These are phyloP conservation scores for Mycena amicta DNA, from an alignment of 768 basidiomycete species.

Conservation along the genomic window DNA sequence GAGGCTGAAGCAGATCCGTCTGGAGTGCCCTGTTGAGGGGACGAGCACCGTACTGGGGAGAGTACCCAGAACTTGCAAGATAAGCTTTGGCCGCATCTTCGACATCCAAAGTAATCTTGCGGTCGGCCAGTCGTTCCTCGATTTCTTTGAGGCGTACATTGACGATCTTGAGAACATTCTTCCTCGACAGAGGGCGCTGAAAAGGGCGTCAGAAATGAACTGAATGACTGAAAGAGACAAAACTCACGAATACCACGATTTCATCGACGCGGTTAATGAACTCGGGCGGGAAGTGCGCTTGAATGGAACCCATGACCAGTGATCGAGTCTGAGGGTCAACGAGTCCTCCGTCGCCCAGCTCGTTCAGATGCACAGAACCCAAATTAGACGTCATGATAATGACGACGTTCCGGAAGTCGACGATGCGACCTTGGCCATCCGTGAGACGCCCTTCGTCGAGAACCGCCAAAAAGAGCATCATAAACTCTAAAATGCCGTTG, in stretches of 20 bases:
- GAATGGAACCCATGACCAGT: conserved; percentile 79
- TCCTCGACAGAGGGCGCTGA: conserved; percentile 77
- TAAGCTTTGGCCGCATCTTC: conserved; percentile 78
- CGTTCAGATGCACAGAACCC: conserved; percentile 75
- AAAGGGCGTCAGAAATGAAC: conserved; percentile 11
- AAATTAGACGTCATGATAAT: conserved; percentile 71
- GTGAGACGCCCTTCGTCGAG: conserved; percentile 92
- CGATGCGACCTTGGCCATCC: conserved; percentile 88
- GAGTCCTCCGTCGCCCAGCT: conserved; percentile 68
- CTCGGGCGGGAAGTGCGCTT: conserved; percentile 88
- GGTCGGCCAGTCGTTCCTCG: conserved; percentile 73
- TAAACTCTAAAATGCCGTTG: conserved; percentile 37
- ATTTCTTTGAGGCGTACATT: conserved; percentile 87
- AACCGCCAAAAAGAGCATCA: conserved; percentile 67
- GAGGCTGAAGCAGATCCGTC: conserved; percentile 87
- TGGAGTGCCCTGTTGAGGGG: conserved; percentile 92
- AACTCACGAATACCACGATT: conserved; percentile 73
- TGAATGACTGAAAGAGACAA: conserved; percentile 27
- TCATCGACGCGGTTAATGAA: conserved; percentile 91
- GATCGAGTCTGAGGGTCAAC: conserved; percentile 58
- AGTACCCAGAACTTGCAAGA: conserved; percentile 76
- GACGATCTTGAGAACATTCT: conserved; percentile 82
- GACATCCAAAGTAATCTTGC: conserved; percentile 80
- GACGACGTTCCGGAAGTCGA: conserved; percentile 59
- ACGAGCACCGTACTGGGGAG: conserved; percentile 85